Base-by-base conservation (phyloP, 139 green algal genomes). In the Zygnema circumcarinatum region DNA sequence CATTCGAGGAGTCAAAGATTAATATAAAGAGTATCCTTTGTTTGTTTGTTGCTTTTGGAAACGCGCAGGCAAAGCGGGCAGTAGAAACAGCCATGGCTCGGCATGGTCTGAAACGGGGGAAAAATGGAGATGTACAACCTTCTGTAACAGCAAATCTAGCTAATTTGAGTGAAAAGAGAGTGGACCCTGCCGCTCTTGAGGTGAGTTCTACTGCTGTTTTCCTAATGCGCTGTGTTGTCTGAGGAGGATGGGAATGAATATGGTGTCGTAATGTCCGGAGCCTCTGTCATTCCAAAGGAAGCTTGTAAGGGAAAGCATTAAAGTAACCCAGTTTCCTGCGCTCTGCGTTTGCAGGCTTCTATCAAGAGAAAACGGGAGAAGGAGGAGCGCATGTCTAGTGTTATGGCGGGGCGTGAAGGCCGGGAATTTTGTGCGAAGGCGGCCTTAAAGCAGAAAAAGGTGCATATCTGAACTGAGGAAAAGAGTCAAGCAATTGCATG, bases 381-480 rank as follows among this genome's bases (percentile, higher is more conserved):
- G 94, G 94, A 94, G 87, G 94, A 95, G 79, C 91, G 96, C 29
- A 74, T 98, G 92, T 94, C 93, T 20, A 88, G 54, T 20, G 89
- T 96, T 20, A 69, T 95, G 67, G 92, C 93, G 74, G 96, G 96
- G 0, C 92, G 96, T 0, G 96, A 98, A 92, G 96, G 94, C 0
- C 92, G 96, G 3, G 93, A 93, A 42, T 98, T 96, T 89, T 94
- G 94, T 1, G 85, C 94, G 0, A 90, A 90, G 1, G 74, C 87
- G 0, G 75, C 25, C 16, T 91, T 89, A 32, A 95, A 94, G 62
- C 93, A 96, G 89, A 90, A 95, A 69, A 99, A 99, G 84, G 82
- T 85, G n/a, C n/a, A n/a, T n/a, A n/a, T n/a, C n/a, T n/a, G n/a
- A n/a, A n/a, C n/a, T n/a, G 29, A 83, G 56, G 29, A 72, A 79